These are phyloP conservation scores for Synchytrium microbalum DNA, from an alignment of 371 early-diverging fungal species.

Conservation along the genomic window DNA sequence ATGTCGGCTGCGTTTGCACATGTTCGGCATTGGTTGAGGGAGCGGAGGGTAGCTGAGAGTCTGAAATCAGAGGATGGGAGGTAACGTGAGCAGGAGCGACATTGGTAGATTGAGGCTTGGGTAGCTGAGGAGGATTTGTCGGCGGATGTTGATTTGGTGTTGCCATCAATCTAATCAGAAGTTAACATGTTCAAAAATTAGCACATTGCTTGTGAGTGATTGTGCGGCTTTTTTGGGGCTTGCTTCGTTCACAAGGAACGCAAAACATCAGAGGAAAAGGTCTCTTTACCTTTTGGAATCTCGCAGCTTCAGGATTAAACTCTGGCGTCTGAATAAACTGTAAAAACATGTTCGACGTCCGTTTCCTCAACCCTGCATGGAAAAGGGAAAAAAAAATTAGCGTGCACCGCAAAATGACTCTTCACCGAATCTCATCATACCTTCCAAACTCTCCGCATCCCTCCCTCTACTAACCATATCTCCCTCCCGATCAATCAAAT, in stretches of 20 bases:
- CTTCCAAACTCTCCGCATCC: constrained; percentile 36
- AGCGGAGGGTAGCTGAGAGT: constrained; percentile 38
- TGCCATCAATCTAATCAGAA: no score
- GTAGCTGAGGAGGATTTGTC: constrained; percentile 30
- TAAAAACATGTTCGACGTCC: constrained; percentile 38
- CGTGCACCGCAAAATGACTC: no score
- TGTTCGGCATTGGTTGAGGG: constrained; percentile 39
- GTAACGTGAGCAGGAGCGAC: constrained; percentile 39
- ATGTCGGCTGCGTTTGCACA: constrained; percentile 35
- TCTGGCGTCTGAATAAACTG: constrained; percentile 50
- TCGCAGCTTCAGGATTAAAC: constrained; percentile 44
- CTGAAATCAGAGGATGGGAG: constrained; percentile 41
- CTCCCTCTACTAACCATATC: constrained; percentile 43
- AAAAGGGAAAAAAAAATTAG: no score
- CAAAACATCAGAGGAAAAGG: background rate
- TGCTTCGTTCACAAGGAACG: background rate
- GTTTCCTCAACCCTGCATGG: constrained; percentile 32
- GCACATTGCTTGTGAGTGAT: no score
- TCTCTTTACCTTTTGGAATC: constrained; percentile 27
- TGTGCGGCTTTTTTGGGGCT: background rate
- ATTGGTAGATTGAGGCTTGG: constrained; percentile 38
- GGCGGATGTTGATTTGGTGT: no score
- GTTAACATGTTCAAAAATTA: no score
- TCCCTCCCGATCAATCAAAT: constrained; percentile 49
- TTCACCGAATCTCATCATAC: no score